Base-by-base conservation (phyloP, 2,329 filamentous ascomycete species). In the Cladosporium sphaerospermum region DNA sequence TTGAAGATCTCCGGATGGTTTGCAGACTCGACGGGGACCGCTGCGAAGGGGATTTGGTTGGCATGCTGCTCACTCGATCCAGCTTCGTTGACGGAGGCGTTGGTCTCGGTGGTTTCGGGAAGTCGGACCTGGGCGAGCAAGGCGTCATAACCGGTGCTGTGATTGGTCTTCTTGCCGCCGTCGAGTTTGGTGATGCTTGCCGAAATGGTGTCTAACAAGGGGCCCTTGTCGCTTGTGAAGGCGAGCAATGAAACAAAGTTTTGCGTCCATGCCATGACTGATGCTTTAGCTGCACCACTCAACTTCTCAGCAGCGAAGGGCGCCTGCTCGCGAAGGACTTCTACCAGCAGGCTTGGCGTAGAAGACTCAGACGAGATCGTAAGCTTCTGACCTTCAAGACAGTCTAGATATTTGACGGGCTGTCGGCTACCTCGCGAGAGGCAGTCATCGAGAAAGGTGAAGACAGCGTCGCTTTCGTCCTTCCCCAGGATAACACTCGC, bases 381-480 rank as follows among this genome's bases (percentile, higher is more conserved):
- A 9, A 14, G 36, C 43, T 45, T 47, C 36, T 46, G 44, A 18
- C 46, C 77, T 51, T 83, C 77, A 23, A 88, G 69, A 63, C 83
- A 74, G 56, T 93, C 86, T 28, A 93, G 82, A 63, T 96, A 92
- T 65, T 89, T 95, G 63, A 95, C 85, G 0, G 89, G 87, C 19
- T 85, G 85, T 53, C 79, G 83, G 13, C 84, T 84, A 60, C 88
- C 88, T 19, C 91, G 82, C 31, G 82, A 82, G 49, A 88, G 76
- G 67, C 89, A 95, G 57, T 95, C 90, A 64, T 96, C 91, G 23
- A 96, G 68, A 64, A 93, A 95, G 0, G 75, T 68, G 71, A 87
- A 86, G 1, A 90, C 65, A 0, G 65, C 60, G 11, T 72, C 64
- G 63, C 52, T 54, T 16, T 57, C 54, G 14, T 50, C 48, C 10